Evolutionary conservation across 1,139 yeast species (phyloP).

Genomic region (Yarrowia galli): DNA sequence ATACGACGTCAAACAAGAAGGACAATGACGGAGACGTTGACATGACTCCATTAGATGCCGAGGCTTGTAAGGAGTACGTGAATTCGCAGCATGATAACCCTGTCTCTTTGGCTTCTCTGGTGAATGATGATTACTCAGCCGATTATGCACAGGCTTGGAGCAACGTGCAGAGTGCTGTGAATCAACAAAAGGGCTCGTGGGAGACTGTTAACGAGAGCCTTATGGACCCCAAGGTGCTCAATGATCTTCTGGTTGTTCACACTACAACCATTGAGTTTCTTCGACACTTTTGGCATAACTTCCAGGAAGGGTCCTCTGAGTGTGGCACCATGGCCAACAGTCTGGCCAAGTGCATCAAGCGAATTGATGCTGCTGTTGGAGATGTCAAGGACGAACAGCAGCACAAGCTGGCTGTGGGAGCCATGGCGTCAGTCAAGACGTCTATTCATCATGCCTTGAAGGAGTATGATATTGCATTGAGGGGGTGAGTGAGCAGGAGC

Average conservation of each 20-base stretch:
- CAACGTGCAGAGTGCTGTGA: constrained; percentile 44
- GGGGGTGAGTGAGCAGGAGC: not conserved
- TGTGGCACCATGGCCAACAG: constrained; percentile 58
- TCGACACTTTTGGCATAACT: constrained; percentile 73
- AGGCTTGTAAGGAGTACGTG: constrained; percentile 11
- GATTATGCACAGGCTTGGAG: constrained; percentile 44
- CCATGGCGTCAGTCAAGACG: constrained; percentile 52
- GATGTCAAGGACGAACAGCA: constrained; percentile 47
- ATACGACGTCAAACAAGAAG: not conserved
- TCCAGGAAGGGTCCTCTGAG: constrained; percentile 63
- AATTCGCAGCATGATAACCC: constrained; percentile 4
- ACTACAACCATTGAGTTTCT: constrained; percentile 74
- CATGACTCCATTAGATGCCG: constrained; percentile 15
- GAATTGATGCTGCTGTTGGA: constrained; percentile 53
- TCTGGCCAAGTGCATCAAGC: constrained; percentile 57
- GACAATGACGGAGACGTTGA: constrained; percentile 6
- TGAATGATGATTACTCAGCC: constrained; percentile 39
- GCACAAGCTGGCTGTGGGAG: constrained; percentile 46
- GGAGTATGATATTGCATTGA: constrained; percentile 43
- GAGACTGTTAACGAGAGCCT: constrained; percentile 43
- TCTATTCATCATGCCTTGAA: constrained; percentile 54
- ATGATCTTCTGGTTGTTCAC: constrained; percentile 55
- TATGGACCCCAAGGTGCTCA: constrained; percentile 41
- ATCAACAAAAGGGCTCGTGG: constrained; percentile 45
- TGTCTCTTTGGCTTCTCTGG: constrained; percentile 7